Percentiles rank a stretch among this genome's conserved stretches.
These are phyloP conservation scores for Pleurotus sapidus DNA, from an alignment of 768 basidiomycete genomes.

Conservation along the genomic window DNA sequence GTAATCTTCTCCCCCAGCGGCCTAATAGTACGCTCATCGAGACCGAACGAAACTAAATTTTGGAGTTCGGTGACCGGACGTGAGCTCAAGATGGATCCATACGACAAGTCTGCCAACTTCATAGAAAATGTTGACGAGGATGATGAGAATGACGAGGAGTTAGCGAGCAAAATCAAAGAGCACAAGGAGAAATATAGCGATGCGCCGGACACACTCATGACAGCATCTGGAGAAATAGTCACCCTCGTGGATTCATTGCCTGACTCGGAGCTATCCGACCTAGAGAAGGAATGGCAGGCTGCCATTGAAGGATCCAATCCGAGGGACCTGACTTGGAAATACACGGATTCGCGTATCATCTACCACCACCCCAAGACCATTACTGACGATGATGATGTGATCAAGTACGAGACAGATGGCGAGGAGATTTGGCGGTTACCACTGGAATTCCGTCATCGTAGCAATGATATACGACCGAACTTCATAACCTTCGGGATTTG, in stretches of 20 bases:
- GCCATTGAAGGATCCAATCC: not conserved
- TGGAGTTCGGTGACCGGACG: not conserved
- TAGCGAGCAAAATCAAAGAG: not conserved
- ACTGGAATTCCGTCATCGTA: not conserved
- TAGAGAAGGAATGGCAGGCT: not conserved
- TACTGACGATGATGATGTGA: not conserved
- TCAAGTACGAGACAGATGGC: not conserved
- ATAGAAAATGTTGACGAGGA: not conserved
- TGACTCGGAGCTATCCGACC: not conserved
- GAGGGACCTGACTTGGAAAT: not conserved
- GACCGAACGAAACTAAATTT: not conserved
- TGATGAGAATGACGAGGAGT: not conserved
- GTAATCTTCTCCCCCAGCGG: not conserved
- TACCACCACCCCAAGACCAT: not conserved
- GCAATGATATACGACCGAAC: not conserved
- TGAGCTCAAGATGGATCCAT: not conserved
- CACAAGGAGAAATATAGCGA: not conserved
- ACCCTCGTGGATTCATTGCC: not conserved
- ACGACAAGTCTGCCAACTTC: not conserved
- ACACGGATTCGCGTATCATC: not conserved
- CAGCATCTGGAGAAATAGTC: not conserved
- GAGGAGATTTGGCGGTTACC: not conserved
- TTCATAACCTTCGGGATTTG: not conserved
- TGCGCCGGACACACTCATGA: not conserved
- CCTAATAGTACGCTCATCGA: not conserved